Base-by-base conservation (phyloP, 148 eudicot genomes). In the Linanthus parryae region DNA sequence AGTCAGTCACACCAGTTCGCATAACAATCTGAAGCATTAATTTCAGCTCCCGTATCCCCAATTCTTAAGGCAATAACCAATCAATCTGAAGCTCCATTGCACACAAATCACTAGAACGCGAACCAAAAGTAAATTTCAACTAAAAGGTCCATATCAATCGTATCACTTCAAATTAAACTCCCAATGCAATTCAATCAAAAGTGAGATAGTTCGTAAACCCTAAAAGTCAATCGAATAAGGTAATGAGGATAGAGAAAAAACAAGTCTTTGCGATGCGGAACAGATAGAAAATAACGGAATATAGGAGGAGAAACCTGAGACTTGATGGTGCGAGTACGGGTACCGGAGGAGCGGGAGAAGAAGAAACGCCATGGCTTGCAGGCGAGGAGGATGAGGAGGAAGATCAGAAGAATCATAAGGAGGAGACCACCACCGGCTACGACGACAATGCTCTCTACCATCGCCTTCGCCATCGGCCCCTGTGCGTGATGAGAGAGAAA, bases 351-450 rank as follows among this genome's bases (percentile, higher is more conserved):
- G 34, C 57, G 38, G 28, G 54, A 9, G 50, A 41, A 51, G 54
- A 85, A 61, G 38, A 72, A 68, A 35, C 84, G 88, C 92, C 90
- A 85, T 64, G 95, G 97, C 64, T 82, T 89, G 54, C 79, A 89
- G 53, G 78, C 76, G 55, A 85, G 50, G 62, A 78, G 18, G 69
- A 80, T 27, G 61, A 89, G 67, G 37, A 89, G 42, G 33, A 89
- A 23, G 57, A 85, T 36, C 19, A 89, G 66, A 23, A 89, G 64
- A 11, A 82, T 68, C 77, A 85, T 65, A 62, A 80, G 60, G 64
- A 74, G 44, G 44, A 72, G 3, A 35, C 61, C 38, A 48, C 62
- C 48, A 49, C 48, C 57, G 10, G 58, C 39, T 33, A 67, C 18
- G 13, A 58, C 34, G 18, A 43, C 46, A 56, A 27, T 44, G 47